Base-by-base conservation (phyloP, 208 protist species). In the Kentomonas sorsogonicus region DNA sequence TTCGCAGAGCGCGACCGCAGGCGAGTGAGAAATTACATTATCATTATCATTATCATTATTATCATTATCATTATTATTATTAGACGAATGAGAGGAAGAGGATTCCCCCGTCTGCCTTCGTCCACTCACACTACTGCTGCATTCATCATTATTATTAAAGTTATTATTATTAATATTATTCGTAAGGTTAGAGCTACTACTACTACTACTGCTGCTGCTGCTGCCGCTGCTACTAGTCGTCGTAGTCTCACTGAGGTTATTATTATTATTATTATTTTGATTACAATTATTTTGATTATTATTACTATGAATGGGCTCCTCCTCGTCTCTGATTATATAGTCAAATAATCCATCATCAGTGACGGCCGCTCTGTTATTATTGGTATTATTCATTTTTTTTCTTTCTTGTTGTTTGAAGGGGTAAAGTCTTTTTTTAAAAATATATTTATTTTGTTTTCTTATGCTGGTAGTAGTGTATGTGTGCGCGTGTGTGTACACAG, bases 111-210 rank as follows among this genome's bases (percentile, higher is more conserved):
- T 59, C 39, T 6, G 18, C 16, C 46, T 15, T 60, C 43, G 43
- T 50, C 43, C 10, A 50, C 30, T 33, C 34, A n/a, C 7, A 50
- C 41, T 4, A 15, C 22, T 40, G 36, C 9, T 40, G 9, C 25
- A 9, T 9, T 48, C 22, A 20, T 48, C 25, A 48, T 48, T 20
- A 48, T 48, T 48, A 23, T 48, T 48, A 48, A 26, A 26, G 25
- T 48, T 48, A 48, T 48, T 48, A 48, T 48, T 48, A 48, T 48
- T 48, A 20, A 27, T 18, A 48, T 48, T 15, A 48, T 9, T 26
- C 13, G 6, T 48, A 27, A 23, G 13, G 16, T 48, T 18, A 26
- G 25, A 48, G 25, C 6, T 48, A 6, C 6, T 48, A 48, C 25
- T 48, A 48, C 25, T 48, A 48, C 25, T 48, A 27, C 13, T 18